These are phyloP conservation scores for Cordyceps farinosa DNA, from an alignment of 2,329 filamentous ascomycete species.

Conservation along the genomic window DNA sequence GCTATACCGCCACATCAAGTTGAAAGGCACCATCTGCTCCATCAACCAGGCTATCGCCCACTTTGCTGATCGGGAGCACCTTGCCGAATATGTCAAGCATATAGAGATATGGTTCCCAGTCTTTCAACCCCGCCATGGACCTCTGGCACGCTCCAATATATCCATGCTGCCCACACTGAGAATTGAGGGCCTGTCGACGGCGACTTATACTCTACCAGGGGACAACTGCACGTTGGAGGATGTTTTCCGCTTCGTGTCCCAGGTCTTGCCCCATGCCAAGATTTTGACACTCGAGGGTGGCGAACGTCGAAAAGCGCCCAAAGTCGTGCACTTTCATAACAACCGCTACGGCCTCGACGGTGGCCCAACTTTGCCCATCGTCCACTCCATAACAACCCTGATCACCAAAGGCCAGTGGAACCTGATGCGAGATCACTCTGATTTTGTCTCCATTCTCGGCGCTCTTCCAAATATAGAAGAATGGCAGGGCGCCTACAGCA, in stretches of 20 bases:
- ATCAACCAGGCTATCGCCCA: constrained; percentile 58
- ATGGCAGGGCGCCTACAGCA: constrained; percentile 64
- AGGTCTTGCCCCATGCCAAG: constrained; percentile 56
- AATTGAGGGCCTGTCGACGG: constrained; percentile 52
- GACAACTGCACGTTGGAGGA: constrained; percentile 69
- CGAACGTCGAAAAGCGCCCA: constrained; percentile 70
- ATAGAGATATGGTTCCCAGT: constrained; percentile 77
- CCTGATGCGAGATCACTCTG: constrained; percentile 59
- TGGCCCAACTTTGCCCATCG: constrained; percentile 37
- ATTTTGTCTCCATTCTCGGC: constrained; percentile 59
- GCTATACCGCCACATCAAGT: constrained; percentile 71
- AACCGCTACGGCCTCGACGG: constrained; percentile 10
- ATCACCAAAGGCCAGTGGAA: constrained; percentile 77
- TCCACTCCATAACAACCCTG: constrained; percentile 60
- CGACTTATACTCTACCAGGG: constrained; percentile 55
- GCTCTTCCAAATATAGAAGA: constrained; percentile 64
- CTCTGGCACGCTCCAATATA: constrained; percentile 40
- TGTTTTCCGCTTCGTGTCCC: constrained; percentile 61
- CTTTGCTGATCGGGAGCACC: constrained; percentile 56
- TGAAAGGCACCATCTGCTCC: constrained; percentile 66
- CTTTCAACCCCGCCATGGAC: constrained; percentile 55
- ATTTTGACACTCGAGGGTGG: constrained; percentile 74
- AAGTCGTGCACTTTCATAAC: constrained; percentile 45
- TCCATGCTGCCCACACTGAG: constrained; percentile 51
- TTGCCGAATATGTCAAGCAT: constrained; percentile 64